These are phyloP conservation scores for Fraxinus greggii DNA, from an alignment of 305 asterid genomes.

Conservation along the genomic window DNA sequence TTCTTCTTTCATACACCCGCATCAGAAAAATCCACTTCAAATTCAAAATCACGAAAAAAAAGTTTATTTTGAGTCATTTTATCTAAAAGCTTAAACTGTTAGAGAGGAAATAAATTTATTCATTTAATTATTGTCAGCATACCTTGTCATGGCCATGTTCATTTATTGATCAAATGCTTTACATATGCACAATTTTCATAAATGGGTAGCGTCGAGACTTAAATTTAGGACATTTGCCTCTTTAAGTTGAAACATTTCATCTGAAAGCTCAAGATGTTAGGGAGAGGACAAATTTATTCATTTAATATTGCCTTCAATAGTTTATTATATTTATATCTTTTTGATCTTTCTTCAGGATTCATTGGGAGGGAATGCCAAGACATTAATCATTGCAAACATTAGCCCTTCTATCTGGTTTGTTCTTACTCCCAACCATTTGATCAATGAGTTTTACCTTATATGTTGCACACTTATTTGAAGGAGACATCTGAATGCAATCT, in stretches of 20 bases:
- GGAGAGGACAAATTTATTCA: neutral
- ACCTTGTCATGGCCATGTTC: neutral
- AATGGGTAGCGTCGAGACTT: neutral
- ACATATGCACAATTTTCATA: neutral
- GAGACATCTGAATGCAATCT: neutral
- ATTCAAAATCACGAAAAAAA: neutral
- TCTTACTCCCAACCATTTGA: slow-evolving; percentile 17
- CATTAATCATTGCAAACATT: slow-evolving; percentile 85
- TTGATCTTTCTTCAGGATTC: slow-evolving; percentile 61
- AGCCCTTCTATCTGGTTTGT: slow-evolving; percentile 82
- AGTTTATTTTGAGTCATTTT: neutral
- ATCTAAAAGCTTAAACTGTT: neutral
- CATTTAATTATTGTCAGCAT: neutral
- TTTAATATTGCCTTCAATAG: neutral
- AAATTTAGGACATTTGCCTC: neutral
- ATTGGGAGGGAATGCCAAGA: slow-evolving; percentile 96
- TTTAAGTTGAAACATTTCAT: neutral
- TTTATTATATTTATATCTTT: neutral
- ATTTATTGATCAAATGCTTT: neutral
- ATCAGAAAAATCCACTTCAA: neutral
- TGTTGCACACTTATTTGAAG: slow-evolving; percentile 11
- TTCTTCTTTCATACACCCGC: slow-evolving; percentile 3
- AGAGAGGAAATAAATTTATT: neutral
- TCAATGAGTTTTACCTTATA: neutral
- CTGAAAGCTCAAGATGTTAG: neutral